phyloP scores from a whole-genome alignment of 2,329 filamentous ascomycete genomes.

The Bipolaris bicolor region DNA sequence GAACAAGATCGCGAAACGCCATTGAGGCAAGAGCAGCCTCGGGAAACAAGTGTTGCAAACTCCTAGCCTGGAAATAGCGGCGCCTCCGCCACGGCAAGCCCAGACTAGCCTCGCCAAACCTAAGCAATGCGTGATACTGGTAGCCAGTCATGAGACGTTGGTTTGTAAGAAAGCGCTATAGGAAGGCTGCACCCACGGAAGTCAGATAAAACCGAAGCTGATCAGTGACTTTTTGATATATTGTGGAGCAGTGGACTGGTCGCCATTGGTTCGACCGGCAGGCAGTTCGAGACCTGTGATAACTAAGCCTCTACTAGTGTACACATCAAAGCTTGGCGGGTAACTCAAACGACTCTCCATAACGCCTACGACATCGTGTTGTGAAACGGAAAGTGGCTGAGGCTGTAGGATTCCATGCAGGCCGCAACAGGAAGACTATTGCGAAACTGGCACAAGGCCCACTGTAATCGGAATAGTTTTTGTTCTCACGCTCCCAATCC shows the following conservation, averaged over 20 bases:
- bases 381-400: conserved; percentile 33
- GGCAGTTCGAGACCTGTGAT: conserved; percentile 6
- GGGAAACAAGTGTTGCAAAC: conserved; percentile 23
- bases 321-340: conserved; percentile 33
- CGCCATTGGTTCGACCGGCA: not conserved
- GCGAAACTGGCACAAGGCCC: not conserved
- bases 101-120: conserved; percentile 2
- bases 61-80: conserved; percentile 24
- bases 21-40: conserved; percentile 31
- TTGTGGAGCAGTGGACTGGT: not conserved
- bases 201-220: not conserved
- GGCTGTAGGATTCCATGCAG: conserved; percentile 14
- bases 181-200: not conserved
- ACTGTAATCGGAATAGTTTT: too few relatives aligned
- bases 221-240: not conserved
- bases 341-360: conserved; percentile 25
- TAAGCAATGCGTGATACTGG: conserved; percentile 12
- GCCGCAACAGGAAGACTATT: not conserved
- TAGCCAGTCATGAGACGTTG: conserved; percentile 21
- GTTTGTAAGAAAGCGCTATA: conserved; percentile 9
- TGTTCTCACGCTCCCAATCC: not conserved
- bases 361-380: conserved; percentile 1
- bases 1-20: conserved; percentile 29
- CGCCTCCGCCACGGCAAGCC: not conserved
- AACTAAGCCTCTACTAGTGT: conserved; percentile 31